A percentile compares a stretch with the other conserved stretches of the same genome.
Conservation (phyloP, 768 basidiomycete species). For the Hericium coralloides region DNA sequence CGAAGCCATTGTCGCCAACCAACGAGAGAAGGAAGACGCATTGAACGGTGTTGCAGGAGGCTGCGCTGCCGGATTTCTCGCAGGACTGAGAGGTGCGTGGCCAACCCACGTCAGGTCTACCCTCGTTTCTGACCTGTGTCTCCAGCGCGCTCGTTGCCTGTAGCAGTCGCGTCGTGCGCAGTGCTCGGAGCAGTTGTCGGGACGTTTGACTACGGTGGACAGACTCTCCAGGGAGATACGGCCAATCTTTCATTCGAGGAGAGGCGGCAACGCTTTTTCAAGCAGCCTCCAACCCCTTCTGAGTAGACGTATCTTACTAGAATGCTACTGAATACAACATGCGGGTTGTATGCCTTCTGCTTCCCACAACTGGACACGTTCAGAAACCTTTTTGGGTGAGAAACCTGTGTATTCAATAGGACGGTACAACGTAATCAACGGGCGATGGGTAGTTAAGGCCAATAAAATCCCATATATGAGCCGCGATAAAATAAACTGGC, state of each 20-base stretch:
- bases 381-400: too few species aligned
- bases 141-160: conserved; percentile 75
- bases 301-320: too few species aligned
- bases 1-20: conserved; percentile 74
- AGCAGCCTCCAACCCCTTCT: conserved; percentile 34
- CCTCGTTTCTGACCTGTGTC: conserved; percentile 11
- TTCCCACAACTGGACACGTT: too few species aligned
- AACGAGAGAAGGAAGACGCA: conserved; percentile 68
- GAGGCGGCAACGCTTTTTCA: conserved; percentile 76
- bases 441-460: too few species aligned
- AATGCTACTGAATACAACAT: too few species aligned
- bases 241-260: conserved; percentile 48
- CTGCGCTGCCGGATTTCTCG: conserved; percentile 89
- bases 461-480: too few species aligned
- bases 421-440: too few species aligned
- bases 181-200: conserved; percentile 75
- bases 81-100: conserved; percentile 68
- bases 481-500: too few species aligned
- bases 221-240: conserved; percentile 38
- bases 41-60: conserved; percentile 80
- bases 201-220: conserved; percentile 71
- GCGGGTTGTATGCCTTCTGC: too few species aligned
- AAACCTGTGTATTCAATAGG: too few species aligned
- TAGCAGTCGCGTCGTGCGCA: conserved; percentile 72
- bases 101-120: neutral